Evolutionary conservation across 2,329 filamentous ascomycete species (phyloP).

Genomic region (Nemania abortiva): DNA sequence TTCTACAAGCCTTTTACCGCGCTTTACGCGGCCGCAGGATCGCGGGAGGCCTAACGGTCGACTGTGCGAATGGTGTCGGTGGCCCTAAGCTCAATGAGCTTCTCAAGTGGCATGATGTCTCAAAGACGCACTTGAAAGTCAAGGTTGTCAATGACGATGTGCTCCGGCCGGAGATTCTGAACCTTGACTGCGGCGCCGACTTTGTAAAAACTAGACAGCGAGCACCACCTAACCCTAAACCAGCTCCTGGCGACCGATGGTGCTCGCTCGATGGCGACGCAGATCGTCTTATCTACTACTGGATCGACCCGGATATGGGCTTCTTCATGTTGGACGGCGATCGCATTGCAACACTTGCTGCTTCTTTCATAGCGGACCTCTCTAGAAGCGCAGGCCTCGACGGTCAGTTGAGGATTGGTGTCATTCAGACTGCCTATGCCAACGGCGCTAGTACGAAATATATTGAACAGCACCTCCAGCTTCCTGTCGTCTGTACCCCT

Average conservation of each 20-base stretch:
- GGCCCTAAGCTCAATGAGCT: conserved; percentile 90
- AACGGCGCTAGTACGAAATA: conserved; percentile 96
- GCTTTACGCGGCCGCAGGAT: conserved; percentile 83
- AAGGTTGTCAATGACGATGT: conserved; percentile 94
- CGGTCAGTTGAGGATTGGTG: conserved; percentile 86
- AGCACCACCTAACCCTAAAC: conserved; percentile 85
- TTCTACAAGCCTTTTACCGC: conserved; percentile 83
- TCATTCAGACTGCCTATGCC: conserved; percentile 97
- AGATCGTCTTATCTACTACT: conserved; percentile 96
- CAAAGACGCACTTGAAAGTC: conserved; percentile 80
- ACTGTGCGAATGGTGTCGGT: conserved; percentile 97
- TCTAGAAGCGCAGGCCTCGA: conserved; percentile 82
- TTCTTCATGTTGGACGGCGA: conserved; percentile 97
- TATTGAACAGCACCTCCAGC: conserved; percentile 85
- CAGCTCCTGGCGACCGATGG: conserved; percentile 79
- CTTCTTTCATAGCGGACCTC: conserved; percentile 92
- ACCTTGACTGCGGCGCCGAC: conserved; percentile 94
- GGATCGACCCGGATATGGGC: conserved; percentile 80
- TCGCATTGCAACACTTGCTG: conserved; percentile 93
- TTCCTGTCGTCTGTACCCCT: conserved; percentile 91
- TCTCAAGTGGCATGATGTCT: conserved; percentile 80
- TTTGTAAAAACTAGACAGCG: conserved; percentile 98
- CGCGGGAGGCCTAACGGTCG: conserved; percentile 81
- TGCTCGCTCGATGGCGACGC: conserved; percentile 96
- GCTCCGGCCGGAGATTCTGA: conserved; percentile 87